These are phyloP conservation scores for Boechera stricta DNA, from an alignment of 345 rosid species.

Conservation along the genomic window DNA sequence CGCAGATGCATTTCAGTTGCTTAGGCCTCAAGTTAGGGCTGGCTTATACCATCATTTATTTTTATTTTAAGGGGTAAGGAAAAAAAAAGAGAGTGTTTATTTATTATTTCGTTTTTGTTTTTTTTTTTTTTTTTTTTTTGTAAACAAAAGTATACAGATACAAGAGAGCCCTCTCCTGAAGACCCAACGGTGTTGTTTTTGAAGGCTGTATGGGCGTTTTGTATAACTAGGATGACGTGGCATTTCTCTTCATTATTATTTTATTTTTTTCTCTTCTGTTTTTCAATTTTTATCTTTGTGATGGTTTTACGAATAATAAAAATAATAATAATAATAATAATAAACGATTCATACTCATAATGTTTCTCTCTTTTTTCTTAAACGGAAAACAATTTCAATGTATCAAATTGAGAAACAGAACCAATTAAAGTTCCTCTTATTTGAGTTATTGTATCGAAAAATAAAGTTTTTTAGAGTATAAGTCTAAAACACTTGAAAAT, in stretches of 20 bases:
- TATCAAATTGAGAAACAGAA: too few relatives aligned
- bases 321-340: conserved; percentile 26
- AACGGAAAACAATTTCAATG: neutral
- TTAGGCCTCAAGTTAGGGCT: conserved; percentile 35
- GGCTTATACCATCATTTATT: neutral
- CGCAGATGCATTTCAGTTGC: conserved; percentile 74
- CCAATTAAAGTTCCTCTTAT: too few relatives aligned
- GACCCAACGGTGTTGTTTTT: conserved; percentile 44
- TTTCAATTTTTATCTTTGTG: conserved; percentile 7
- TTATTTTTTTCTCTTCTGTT: neutral
- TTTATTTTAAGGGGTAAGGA: neutral
- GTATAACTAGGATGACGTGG: conserved; percentile 44
- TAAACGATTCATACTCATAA: neutral
- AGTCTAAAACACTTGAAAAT: too few relatives aligned
- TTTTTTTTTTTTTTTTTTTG: conserved; percentile 22
- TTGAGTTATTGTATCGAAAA: too few relatives aligned
- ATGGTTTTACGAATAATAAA: conserved; percentile 4
- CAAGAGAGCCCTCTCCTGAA: conserved; percentile 45
- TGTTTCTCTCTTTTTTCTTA: neutral
- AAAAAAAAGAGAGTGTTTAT: neutral
- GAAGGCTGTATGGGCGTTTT: conserved; percentile 40
- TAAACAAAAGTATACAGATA: conserved; percentile 29
- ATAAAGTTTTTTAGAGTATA: too few relatives aligned
- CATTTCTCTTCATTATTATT: conserved; percentile 19
- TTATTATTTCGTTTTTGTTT: conserved; percentile 26